A percentile compares a stretch with the other conserved stretches of the same genome.
phyloP scores from a whole-genome alignment of 345 rosid genomes.

The Geranium brycei region DNA sequence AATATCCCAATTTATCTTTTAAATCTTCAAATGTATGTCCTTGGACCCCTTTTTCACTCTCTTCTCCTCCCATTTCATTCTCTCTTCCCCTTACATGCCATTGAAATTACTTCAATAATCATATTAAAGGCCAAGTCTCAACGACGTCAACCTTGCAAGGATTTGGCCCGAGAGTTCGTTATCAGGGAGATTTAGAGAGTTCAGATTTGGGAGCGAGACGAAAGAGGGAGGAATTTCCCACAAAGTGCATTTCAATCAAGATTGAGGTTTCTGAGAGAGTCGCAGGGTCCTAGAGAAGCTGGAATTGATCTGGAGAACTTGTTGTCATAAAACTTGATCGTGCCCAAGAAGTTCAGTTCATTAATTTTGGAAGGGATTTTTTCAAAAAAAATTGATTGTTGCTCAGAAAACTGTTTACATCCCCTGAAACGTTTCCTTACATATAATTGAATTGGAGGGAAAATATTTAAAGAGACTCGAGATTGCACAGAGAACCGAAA shows the following conservation, averaged over 20 bases:
- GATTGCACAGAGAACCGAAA: conserved; percentile 8
- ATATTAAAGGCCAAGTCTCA: conserved; percentile 10
- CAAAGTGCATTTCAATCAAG: conserved; percentile 9
- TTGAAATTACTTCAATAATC: too few relatives aligned
- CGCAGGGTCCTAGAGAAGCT: conserved; percentile 11
- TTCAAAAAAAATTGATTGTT: conserved; percentile 10
- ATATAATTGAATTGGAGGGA: too few relatives aligned
- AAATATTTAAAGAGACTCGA: conserved; percentile 10
- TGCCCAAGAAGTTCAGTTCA: conserved; percentile 10
- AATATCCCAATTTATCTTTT: too few relatives aligned
- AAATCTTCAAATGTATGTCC: too few relatives aligned
- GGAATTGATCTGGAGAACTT: conserved; percentile 12
- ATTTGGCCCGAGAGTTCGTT: conserved; percentile 16
- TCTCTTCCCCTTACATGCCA: too few relatives aligned
- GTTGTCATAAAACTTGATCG: conserved; percentile 13
- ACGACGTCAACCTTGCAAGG: conserved; percentile 8
- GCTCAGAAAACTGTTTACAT: conserved; percentile 10
- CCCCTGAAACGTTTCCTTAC: conserved; percentile 1
- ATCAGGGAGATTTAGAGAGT: conserved; percentile 10
- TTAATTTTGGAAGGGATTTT: conserved; percentile 4
- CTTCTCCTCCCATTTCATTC: too few relatives aligned
- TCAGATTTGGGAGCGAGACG: conserved; percentile 11
- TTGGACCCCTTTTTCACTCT: too few relatives aligned
- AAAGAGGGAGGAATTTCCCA: conserved; percentile 10
- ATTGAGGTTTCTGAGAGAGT: conserved; percentile 10